phyloP scores from a whole-genome alignment of 2,329 filamentous ascomycete genomes.

The Aspergillus ibericus region DNA sequence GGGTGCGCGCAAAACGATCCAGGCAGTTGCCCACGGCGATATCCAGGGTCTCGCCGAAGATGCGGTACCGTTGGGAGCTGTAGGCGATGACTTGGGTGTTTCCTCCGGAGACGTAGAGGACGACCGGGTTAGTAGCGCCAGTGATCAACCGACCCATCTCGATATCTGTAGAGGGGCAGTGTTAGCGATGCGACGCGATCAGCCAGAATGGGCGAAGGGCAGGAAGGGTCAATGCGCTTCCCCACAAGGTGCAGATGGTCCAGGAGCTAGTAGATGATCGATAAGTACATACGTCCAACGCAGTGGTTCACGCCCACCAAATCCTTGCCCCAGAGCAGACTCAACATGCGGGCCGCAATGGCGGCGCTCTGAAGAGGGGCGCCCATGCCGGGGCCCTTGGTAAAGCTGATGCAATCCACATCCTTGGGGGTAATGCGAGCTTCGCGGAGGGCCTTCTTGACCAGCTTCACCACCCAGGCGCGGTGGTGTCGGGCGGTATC shows the following conservation, averaged over 20 bases:
- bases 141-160: slow-evolving; percentile 97
- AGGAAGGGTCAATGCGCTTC: not conserved
- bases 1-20: slow-evolving; percentile 88
- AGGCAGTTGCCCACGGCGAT: slow-evolving; percentile 98
- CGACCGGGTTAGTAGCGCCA: slow-evolving; percentile 84
- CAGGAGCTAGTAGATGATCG: not conserved
- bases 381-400: slow-evolving; percentile 93
- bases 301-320: slow-evolving; percentile 97
- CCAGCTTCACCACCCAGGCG: slow-evolving; percentile 76
- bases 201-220: not conserved
- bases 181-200: slow-evolving; percentile 4
- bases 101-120: slow-evolving; percentile 91
- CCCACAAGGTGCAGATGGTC: not conserved
- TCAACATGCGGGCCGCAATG: slow-evolving; percentile 77
- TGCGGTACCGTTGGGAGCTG: slow-evolving; percentile 88
- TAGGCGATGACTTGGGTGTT: slow-evolving; percentile 99
- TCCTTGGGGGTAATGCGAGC: slow-evolving; percentile 64
- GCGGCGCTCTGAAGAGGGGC: slow-evolving; percentile 86
- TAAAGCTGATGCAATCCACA: slow-evolving; percentile 93
- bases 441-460: slow-evolving; percentile 73
- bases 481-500: slow-evolving; percentile 94
- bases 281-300: slow-evolving; percentile 66
- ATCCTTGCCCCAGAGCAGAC: slow-evolving; percentile 81
- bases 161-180: slow-evolving; percentile 59
- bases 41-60: slow-evolving; percentile 96